Conservation (phyloP, 2,329 filamentous ascomycete genomes). For the Aurifilum marmelostoma region DNA sequence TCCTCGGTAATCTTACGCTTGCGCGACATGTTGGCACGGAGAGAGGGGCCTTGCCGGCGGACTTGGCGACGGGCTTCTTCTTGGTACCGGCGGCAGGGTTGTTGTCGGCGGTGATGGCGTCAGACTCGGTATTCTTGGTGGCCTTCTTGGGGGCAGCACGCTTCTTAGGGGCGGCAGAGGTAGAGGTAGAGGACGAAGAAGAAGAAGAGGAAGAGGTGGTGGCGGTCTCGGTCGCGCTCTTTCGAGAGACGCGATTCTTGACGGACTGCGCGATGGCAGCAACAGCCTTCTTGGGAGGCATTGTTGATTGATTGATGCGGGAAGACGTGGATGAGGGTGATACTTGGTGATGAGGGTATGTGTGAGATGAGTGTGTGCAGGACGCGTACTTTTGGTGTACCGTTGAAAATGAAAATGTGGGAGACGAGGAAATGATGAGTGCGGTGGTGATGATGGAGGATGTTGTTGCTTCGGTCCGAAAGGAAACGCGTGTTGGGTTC, state of each 20-base stretch:
- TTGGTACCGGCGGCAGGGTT: neutral
- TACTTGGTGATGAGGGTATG: neutral
- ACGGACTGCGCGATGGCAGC: conserved; percentile 27
- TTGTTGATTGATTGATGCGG: conserved; percentile 7
- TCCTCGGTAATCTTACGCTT: conserved; percentile 54
- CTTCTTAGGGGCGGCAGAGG: neutral
- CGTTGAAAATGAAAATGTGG: neutral
- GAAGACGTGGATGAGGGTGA: neutral
- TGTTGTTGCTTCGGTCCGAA: neutral
- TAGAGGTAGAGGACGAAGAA: neutral
- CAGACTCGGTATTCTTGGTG: neutral
- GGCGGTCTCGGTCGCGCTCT: conserved; percentile 28
- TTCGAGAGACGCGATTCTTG: conserved; percentile 19
- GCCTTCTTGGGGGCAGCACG: conserved; percentile 30
- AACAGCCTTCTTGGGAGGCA: conserved; percentile 29
- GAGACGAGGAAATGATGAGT: neutral
- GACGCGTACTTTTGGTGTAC: neutral
- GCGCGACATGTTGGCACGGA: conserved; percentile 22
- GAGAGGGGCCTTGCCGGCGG: conserved; percentile 1
- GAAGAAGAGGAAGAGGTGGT: neutral
- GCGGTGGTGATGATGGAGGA: neutral
- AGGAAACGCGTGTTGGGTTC: neutral
- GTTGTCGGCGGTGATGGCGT: conserved; percentile 1
- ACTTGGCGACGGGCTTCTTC: neutral
- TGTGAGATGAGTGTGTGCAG: neutral